Evolutionary conservation across 2,329 filamentous ascomycete genomes (phyloP), one percentile per base, ranked within the genome.

Genomic region (Diaporthe longicolla): DNA sequence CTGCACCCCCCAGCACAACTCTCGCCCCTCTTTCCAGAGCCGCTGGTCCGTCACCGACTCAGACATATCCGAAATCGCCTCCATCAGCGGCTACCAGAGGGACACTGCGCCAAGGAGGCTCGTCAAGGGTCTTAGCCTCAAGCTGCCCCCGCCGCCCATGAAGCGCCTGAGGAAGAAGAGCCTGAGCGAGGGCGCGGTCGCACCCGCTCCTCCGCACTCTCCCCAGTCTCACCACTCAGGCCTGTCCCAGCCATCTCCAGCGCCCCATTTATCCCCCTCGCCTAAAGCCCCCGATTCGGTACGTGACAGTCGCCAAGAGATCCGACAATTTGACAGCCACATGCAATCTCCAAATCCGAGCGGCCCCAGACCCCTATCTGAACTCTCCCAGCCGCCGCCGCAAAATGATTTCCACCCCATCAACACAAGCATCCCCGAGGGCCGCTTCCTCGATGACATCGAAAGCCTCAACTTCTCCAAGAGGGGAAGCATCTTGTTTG

Each of bases 401-500:
- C 76, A 77, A 80, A 81, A 76, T 79, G 78, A 82, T 76, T 89
- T 87, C 78, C 84, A 84, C 75, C 88, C 89, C 74, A 85, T 92
- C 79, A 87, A 85, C 79, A 87, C 90, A 65, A 80, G 83, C 73
- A 91, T 92, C 78, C 89, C 90, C 57, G 87, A 86, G 71, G 88
- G 89, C 73, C 85, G 82, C 78, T 83, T 92, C 72, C 83, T 91
- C 76, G 89, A 90, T 76, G 88, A 91, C 83, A 81, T 92, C 79
- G 85, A 83, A 76, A 84, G 85, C 72, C 82, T 92, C 77, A 86
- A 86, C 77, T 92, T 92, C 79, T 91, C 90, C 73, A 90, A 91
- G 76, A 86, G 90, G 77, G 90, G 90, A 77, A 92, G 90, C 82
- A 84, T 92, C 78, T 89, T 92, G 86, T 86, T 91, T 79, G 86